Base-by-base conservation (phyloP, 139 green algal species). In the Pseudopediastrum boryanum region DNA sequence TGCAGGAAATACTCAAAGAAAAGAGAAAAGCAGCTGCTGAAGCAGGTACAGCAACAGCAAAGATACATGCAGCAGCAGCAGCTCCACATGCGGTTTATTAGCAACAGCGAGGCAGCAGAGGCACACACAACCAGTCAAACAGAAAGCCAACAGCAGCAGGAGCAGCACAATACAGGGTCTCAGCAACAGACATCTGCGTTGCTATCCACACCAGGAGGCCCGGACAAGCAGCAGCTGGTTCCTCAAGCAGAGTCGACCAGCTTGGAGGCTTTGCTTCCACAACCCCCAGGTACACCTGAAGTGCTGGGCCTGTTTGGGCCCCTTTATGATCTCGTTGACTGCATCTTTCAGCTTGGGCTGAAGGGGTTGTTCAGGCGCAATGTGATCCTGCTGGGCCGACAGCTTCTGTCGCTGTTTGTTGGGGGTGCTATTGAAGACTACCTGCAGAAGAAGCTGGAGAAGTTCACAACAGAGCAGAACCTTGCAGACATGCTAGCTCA, bases 351-450 rank as follows among this genome's bases (percentile, higher is more conserved):
- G 39, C 41, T 75, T 54, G 16, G 48, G 19, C 46, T 19, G 7
- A 13, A 16, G 12, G 56, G 74, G 10, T 48, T 72, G 27, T 7
- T 83, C 59, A 62, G 62, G 62, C 65, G 51, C 35, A 75, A 85
- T 74, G 79, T 84, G 0, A 70, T 85, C 7, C 42, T 63, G 25
- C 38, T 89, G 62, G 86, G 86, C 8, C 83, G 89, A 2, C 89
- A 94, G 80, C 52, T 87, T 75, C 84, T 97, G 59, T 92, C 89
- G 2, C 75, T 97, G 71, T 65, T 95, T 58, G 90, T 91, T 8
- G 93, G 92, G 25, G 91, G 89, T 58, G 78, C 89, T 0, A 91
- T 97, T 27, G 93, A 97, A 61, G 76, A 81, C 39, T 92, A 78
- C 35, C 48, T 96, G 41, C 71, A 84, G 21, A 38, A 44, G 42